Conservation (phyloP, 176 grass and related monocot species). For the Oryza meridionalis region DNA sequence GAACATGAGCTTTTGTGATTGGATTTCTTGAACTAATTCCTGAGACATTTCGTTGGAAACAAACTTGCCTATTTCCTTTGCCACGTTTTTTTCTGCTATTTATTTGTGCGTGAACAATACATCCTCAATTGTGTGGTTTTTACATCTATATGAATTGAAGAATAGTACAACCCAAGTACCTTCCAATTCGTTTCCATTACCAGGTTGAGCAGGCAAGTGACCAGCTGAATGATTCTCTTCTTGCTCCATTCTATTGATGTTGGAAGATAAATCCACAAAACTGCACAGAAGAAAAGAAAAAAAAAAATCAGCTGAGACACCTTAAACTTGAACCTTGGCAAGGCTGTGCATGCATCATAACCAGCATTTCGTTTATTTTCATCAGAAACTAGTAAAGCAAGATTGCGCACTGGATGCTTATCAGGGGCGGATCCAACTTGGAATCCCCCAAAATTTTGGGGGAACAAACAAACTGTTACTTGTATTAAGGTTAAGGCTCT, state of each 20-base stretch:
- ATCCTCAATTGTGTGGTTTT: background rate
- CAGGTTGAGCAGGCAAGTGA: constrained; percentile 12
- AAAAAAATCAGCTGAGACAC: background rate
- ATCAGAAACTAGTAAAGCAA: background rate
- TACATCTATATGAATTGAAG: background rate
- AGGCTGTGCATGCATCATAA: background rate
- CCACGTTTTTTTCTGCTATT: background rate
- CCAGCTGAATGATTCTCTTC: constrained; percentile 38
- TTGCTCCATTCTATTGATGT: constrained; percentile 45
- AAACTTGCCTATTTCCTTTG: background rate
- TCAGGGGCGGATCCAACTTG: too few species aligned
- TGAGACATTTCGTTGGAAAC: constrained; percentile 14
- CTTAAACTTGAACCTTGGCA: constrained; percentile 12
- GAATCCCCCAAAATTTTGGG: too few species aligned
- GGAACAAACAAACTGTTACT: too few species aligned
- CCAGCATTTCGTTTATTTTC: background rate
- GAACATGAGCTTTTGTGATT: background rate
- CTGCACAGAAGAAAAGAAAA: constrained; percentile 17
- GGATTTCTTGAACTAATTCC: background rate
- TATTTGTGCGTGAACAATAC: background rate
- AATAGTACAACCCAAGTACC: constrained; percentile 39
- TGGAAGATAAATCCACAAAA: constrained; percentile 5
- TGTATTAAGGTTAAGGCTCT: too few species aligned
- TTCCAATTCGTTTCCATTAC: constrained; percentile 39
- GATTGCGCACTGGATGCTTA: background rate